A percentile compares a stretch with the other conserved stretches of the same genome.
Evolutionary conservation across 2,329 filamentous ascomycete species (phyloP).

Genomic region (Cladosporium sp.): DNA sequence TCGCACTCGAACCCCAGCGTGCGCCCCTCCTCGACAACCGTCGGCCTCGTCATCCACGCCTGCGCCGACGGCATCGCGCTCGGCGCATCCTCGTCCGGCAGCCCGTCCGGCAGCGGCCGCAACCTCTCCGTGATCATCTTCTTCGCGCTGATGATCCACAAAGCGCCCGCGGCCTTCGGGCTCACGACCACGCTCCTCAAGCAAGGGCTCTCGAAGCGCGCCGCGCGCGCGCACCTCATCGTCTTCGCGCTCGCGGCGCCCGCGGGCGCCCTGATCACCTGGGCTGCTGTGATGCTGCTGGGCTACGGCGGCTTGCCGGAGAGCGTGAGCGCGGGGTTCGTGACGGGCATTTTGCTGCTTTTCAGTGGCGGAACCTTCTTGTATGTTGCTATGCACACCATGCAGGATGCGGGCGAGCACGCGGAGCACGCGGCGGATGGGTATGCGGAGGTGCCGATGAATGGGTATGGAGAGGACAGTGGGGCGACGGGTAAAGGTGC

Average conservation of each 20-base stretch:
- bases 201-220: constrained; percentile 82
- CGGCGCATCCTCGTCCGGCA: constrained; percentile 69
- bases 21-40: constrained; percentile 55
- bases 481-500: neutral
- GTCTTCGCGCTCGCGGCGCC: constrained; percentile 91
- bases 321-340: constrained; percentile 63
- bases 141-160: constrained; percentile 94
- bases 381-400: constrained; percentile 98
- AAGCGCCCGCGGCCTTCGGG: constrained; percentile 88
- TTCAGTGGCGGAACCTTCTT: constrained; percentile 95
- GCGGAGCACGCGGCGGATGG: constrained; percentile 30
- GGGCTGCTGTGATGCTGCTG: constrained; percentile 67
- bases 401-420: constrained; percentile 64
- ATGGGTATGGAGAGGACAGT: constrained; percentile 17
- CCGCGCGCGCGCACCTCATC: constrained; percentile 74
- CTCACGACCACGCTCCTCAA: constrained; percentile 84
- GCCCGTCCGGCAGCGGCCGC: constrained; percentile 59
- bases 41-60: constrained; percentile 91
- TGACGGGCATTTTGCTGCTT: constrained; percentile 86
- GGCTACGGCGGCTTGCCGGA: constrained; percentile 55
- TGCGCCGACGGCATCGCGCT: constrained; percentile 93
- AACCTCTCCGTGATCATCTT: constrained; percentile 88
- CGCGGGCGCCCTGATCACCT: constrained; percentile 75
- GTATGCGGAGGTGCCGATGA: constrained; percentile 20
- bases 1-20: constrained; percentile 25